phyloP scores from a whole-genome alignment of 2,329 filamentous ascomycete species.

The Colletotrichum endophyticum region DNA sequence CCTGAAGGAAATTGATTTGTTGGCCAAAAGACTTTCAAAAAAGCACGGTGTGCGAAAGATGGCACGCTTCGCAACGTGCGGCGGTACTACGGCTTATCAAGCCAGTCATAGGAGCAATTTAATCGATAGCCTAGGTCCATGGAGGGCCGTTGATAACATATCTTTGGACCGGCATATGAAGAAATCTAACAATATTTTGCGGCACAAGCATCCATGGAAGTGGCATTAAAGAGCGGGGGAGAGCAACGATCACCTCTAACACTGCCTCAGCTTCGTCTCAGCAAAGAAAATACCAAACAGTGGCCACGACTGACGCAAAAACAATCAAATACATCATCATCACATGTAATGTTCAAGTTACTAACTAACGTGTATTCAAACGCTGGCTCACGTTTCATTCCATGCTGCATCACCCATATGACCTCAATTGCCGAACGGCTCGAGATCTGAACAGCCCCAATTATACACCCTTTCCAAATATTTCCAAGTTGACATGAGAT shows the following conservation, averaged over 20 bases:
- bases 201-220: background rate
- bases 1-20: background rate
- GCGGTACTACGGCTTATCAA: background rate
- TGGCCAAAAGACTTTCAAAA: too few relatives aligned
- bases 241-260: background rate
- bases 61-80: background rate
- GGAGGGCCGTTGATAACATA: background rate
- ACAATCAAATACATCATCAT: rapidly evolving
- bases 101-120: background rate
- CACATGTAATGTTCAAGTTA: background rate
- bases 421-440: background rate
- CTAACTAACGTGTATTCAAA: background rate
- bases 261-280: background rate
- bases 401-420: background rate
- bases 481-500: background rate
- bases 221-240: background rate
- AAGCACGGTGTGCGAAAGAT: too few relatives aligned
- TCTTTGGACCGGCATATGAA: background rate
- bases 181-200: background rate
- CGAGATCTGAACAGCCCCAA: background rate
- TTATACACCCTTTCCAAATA: background rate
- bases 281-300: background rate
- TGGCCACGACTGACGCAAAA: background rate
- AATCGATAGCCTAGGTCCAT: background rate
- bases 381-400: background rate